Evolutionary conservation across 2,329 filamentous ascomycete species (phyloP).

Genomic region (Ceratocystiopsis minuta): DNA sequence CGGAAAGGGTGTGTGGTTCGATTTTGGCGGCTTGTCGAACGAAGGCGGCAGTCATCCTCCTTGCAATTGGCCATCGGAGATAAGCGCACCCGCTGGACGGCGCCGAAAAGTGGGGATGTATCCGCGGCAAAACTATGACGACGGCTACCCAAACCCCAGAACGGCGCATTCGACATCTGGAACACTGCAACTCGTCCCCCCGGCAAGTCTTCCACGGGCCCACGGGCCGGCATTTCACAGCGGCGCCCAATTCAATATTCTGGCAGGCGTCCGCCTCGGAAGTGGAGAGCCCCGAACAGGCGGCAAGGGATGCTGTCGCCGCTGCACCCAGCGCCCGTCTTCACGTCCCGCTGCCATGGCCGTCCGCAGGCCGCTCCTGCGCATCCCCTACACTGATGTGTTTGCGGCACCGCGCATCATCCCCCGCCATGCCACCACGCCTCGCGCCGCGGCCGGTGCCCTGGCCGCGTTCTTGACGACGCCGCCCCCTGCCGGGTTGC

Average conservation of each 20-base stretch:
- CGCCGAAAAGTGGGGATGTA: too few relatives aligned
- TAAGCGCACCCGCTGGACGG: background rate
- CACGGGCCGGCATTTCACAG: too few relatives aligned
- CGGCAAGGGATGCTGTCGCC: too few relatives aligned
- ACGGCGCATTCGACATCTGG: too few relatives aligned
- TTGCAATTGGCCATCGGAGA: constrained; percentile 1
- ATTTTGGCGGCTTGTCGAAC: constrained; percentile 4
- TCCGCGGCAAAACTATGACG: too few relatives aligned
- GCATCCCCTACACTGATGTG: constrained; percentile 79
- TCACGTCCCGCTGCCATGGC: constrained; percentile 3
- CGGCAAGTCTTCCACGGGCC: too few relatives aligned
- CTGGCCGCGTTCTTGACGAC: constrained; percentile 59
- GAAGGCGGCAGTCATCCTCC: constrained; percentile 1
- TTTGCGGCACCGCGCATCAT: constrained; percentile 59
- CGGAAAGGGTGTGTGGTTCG: constrained; percentile 8
- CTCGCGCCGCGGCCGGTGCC: constrained; percentile 58
- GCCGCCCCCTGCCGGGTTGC: constrained; percentile 30
- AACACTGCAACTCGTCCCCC: too few relatives aligned
- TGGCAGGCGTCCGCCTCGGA: too few relatives aligned
- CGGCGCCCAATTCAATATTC: too few relatives aligned
- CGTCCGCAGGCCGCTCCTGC: constrained; percentile 58
- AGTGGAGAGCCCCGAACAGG: too few relatives aligned
- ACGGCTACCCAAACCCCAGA: too few relatives aligned
- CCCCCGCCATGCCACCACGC: constrained; percentile 51
- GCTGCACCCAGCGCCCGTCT: too few relatives aligned